A percentile compares a stretch with the other conserved stretches of the same genome.
These are phyloP conservation scores for Hericium alpestre DNA, from an alignment of 768 basidiomycete genomes.

Conservation along the genomic window DNA sequence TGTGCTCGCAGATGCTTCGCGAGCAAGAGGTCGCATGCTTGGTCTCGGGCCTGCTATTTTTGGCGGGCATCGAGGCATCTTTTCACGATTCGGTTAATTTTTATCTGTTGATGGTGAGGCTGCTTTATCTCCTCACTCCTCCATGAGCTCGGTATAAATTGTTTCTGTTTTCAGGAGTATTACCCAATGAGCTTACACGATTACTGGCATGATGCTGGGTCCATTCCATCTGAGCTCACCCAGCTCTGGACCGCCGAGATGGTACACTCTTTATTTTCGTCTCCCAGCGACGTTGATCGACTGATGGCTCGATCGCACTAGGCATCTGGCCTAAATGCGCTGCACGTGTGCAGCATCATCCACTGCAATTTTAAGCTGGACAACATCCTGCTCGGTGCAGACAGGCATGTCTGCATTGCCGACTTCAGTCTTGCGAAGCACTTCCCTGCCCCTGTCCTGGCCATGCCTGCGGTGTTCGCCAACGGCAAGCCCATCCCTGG, in stretches of 20 bases:
- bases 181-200: constrained; percentile 8
- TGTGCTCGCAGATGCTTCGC: background rate
- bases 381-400: constrained; percentile 84
- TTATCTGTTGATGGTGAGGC: constrained; percentile 17
- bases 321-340: constrained; percentile 66
- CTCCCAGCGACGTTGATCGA: background rate
- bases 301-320: background rate
- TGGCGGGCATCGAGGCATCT: constrained; percentile 16
- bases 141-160: background rate
- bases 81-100: constrained; percentile 15
- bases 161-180: constrained; percentile 11
- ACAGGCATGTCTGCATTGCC: constrained; percentile 81
- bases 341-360: constrained; percentile 85
- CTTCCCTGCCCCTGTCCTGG: background rate
- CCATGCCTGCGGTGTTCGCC: background rate
- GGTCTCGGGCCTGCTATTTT: constrained; percentile 5
- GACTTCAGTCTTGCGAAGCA: constrained; percentile 57
- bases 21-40: constrained; percentile 4
- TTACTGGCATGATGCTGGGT: background rate
- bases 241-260: constrained; percentile 28
- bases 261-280: constrained; percentile 11
- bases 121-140: too few species aligned
- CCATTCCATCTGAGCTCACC: constrained; percentile 9
- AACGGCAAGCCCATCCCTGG: background rate
- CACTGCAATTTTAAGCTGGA: constrained; percentile 96